phyloP scores from a whole-genome alignment of 2,329 filamentous ascomycete genomes.

The Penicillium vulpinum region DNA sequence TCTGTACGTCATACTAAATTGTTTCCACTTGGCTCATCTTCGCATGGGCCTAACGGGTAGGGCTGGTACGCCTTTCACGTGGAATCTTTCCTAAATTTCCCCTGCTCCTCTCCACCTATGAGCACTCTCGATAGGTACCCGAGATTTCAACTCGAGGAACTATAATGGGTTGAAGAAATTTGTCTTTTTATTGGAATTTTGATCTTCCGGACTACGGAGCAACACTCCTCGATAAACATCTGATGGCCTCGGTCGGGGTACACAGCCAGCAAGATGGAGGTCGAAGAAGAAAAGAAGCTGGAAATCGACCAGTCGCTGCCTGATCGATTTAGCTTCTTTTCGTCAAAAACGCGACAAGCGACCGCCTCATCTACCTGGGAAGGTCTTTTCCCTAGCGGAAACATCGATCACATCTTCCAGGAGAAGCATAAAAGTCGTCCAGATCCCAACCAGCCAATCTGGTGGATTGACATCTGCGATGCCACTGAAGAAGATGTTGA shows the following conservation, averaged over 20 bases:
- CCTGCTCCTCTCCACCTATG: neutral
- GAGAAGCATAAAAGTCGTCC: slow-evolving; percentile 12
- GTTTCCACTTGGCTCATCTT: neutral
- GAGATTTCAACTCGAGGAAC: neutral
- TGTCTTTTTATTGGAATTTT: neutral
- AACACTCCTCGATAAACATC: neutral
- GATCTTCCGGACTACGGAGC: neutral
- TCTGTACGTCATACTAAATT: neutral
- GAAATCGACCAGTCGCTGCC: slow-evolving; percentile 50
- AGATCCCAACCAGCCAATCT: slow-evolving; percentile 54
- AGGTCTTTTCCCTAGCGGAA: slow-evolving; percentile 15
- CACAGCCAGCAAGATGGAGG: neutral
- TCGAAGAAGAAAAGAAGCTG: slow-evolving; percentile 1
- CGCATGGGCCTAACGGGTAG: slow-evolving; percentile 16
- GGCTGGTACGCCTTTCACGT: slow-evolving; percentile 10
- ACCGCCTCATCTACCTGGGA: slow-evolving; percentile 22
- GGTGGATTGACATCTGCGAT: slow-evolving; percentile 93
- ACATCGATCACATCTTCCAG: slow-evolving; percentile 15
- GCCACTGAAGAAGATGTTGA: slow-evolving; percentile 83
- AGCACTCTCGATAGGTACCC: neutral
- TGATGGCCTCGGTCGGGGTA: neutral
- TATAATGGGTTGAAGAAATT: slow-evolving; percentile 3
- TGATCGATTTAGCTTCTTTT: slow-evolving; percentile 93
- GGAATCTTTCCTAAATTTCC: neutral
- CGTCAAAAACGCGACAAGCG: slow-evolving; percentile 71